A percentile compares a stretch with the other conserved stretches of the same genome.
These are phyloP conservation scores for Bonia amplexicaulis DNA, from an alignment of 176 grass and related monocot species.

Conservation along the genomic window DNA sequence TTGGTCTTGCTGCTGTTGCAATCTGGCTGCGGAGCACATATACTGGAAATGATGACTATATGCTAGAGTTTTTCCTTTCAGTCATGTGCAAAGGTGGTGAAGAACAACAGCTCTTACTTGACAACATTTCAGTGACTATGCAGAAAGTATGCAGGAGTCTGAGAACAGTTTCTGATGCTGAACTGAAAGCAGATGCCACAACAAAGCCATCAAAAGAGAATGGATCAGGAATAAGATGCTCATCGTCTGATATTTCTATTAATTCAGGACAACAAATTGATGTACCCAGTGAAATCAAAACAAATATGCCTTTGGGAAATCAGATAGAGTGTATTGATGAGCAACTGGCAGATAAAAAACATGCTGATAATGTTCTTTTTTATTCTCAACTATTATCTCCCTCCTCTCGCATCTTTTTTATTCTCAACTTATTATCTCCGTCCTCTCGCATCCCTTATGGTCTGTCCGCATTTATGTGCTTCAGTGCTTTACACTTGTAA, in stretches of 20 bases:
- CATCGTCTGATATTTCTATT: neutral
- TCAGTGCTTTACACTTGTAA: neutral
- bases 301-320: neutral
- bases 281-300: neutral
- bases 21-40: no score
- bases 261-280: neutral
- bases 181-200: constrained; percentile 2
- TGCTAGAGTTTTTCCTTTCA: no score
- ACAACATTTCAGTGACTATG: neutral
- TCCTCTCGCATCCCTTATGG: neutral
- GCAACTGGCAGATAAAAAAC: neutral
- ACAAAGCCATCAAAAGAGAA: neutral
- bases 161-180: constrained; percentile 55
- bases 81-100: no score
- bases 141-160: constrained; percentile 48
- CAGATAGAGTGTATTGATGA: neutral
- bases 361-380: neutral
- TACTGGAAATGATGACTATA: constrained; percentile 41
- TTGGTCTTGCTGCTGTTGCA: no score
- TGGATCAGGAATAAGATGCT: neutral
- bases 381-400: no score
- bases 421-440: neutral
- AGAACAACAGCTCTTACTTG: no score
- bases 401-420: no score
- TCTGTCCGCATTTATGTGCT: neutral